Evolutionary conservation across 2,329 filamentous ascomycete genomes (phyloP).

Genomic region (Fusarium nisikadoi): DNA sequence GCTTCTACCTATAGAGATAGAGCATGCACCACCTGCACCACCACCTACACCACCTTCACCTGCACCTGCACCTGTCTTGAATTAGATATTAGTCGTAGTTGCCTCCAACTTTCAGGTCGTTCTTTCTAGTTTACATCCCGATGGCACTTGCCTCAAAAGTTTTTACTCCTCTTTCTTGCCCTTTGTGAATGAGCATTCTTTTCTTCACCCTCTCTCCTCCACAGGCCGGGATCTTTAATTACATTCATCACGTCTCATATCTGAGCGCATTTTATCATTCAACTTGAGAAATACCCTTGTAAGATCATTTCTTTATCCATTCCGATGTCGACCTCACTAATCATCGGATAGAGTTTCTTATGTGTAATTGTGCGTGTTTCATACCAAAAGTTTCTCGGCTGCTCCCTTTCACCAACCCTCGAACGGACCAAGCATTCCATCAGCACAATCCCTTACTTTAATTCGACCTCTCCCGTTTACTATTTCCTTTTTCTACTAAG

Average conservation of each 20-base stretch:
- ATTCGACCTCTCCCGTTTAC: constrained; percentile 1
- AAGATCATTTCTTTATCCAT: constrained; percentile 24
- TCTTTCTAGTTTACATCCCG: constrained; percentile 1
- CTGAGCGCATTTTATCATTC: constrained; percentile 5
- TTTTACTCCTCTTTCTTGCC: neutral
- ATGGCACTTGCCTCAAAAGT: constrained; percentile 17
- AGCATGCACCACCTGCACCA: neutral
- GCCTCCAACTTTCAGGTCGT: neutral
- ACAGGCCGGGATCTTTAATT: constrained; percentile 28
- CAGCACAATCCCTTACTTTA: constrained; percentile 21
- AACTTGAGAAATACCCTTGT: constrained; percentile 11
- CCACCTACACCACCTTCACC: no score
- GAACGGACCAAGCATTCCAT: constrained; percentile 22
- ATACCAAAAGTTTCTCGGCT: constrained; percentile 19
- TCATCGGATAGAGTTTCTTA: constrained; percentile 11
- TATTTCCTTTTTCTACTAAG: neutral
- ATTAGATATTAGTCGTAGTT: constrained; percentile 5
- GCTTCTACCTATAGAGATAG: constrained; percentile 7
- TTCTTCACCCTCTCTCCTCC: constrained; percentile 7
- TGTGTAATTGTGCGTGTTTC: constrained; percentile 18
- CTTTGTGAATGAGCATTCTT: neutral
- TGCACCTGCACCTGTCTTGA: constrained; percentile 1
- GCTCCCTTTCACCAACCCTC: constrained; percentile 23
- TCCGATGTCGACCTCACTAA: constrained; percentile 15
- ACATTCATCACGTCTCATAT: constrained; percentile 14